A percentile compares a stretch with the other conserved stretches of the same genome.
These are phyloP conservation scores for Halenospora varia DNA, from an alignment of 495 filamentous ascomycete species.

Conservation along the genomic window DNA sequence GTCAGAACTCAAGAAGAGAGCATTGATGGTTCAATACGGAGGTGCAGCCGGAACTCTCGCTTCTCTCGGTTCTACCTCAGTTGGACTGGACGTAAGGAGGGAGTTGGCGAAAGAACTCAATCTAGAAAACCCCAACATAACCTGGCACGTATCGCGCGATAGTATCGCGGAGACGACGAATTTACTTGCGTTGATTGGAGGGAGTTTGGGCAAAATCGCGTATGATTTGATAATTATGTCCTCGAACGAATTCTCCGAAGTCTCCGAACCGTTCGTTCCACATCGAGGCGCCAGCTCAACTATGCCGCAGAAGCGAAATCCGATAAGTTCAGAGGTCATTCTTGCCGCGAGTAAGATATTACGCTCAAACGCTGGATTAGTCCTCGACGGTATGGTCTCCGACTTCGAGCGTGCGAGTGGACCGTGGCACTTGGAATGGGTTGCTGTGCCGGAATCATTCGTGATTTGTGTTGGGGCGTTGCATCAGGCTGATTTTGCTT, in stretches of 20 bases:
- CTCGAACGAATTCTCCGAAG: slow-evolving; percentile 49
- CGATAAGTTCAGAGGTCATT: slow-evolving; percentile 50
- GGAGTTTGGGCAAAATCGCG: slow-evolving; percentile 46
- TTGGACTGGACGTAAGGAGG: slow-evolving; percentile 37
- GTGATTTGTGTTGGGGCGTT: slow-evolving; percentile 45
- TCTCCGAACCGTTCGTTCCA: slow-evolving; percentile 50
- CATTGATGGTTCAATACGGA: slow-evolving; percentile 43
- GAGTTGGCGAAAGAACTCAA: slow-evolving; percentile 37
- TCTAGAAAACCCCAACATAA: slow-evolving; percentile 34
- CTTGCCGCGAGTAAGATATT: slow-evolving; percentile 47
- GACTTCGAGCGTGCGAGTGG: slow-evolving; percentile 51
- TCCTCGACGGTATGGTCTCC: slow-evolving; percentile 49
- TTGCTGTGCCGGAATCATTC: slow-evolving; percentile 48
- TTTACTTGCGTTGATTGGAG: slow-evolving; percentile 45
- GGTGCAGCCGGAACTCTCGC: slow-evolving; percentile 47
- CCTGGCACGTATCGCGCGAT: slow-evolving; percentile 47
- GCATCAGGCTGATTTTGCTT: slow-evolving; percentile 42
- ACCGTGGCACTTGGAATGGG: slow-evolving; percentile 53
- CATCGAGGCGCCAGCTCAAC: slow-evolving; percentile 50
- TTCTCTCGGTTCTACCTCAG: slow-evolving; percentile 34
- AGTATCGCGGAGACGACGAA: slow-evolving; percentile 46
- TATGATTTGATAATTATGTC: slow-evolving; percentile 54
- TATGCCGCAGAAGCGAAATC: slow-evolving; percentile 55
- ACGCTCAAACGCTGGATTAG: slow-evolving; percentile 43
- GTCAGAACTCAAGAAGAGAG: slow-evolving; percentile 31